phyloP scores from a whole-genome alignment of 2,329 filamentous ascomycete genomes.

The Trichoderma sp. region DNA sequence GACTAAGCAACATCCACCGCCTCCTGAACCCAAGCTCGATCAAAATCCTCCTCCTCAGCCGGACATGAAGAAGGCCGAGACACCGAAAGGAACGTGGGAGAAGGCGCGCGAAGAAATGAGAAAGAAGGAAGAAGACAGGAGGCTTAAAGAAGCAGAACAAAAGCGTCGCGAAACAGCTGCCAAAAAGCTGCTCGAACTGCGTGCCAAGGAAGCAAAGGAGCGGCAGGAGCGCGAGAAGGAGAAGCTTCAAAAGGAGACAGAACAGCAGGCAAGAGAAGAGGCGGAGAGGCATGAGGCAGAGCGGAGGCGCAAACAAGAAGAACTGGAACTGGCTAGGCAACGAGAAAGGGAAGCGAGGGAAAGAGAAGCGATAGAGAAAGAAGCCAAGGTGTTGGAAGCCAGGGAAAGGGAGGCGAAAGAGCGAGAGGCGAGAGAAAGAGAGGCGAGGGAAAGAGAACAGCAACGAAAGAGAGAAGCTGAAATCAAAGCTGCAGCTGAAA shows the following conservation, averaged over 20 bases:
- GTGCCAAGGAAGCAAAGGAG: constrained; percentile 55
- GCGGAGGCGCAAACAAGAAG: constrained; percentile 31
- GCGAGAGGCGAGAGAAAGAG: constrained; percentile 32
- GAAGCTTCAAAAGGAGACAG: constrained; percentile 38
- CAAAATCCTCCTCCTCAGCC: background rate
- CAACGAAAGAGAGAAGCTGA: constrained; percentile 21
- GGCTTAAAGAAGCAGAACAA: constrained; percentile 58
- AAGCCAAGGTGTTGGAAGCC: constrained; percentile 32
- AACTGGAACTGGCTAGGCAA: constrained; percentile 39
- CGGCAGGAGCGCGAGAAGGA: constrained; percentile 44
- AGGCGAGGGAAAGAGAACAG: constrained; percentile 42
- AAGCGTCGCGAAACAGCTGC: constrained; percentile 57
- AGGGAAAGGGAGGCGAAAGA: constrained; percentile 40
- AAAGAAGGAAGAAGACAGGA: constrained; percentile 62
- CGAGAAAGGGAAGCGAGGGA: constrained; percentile 38
- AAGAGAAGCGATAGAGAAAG: constrained; percentile 32
- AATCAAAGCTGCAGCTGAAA: constrained; percentile 6
- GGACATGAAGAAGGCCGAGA: constrained; percentile 9
- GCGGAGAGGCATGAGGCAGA: constrained; percentile 34
- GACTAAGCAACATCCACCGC: background rate
- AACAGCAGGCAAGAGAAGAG: constrained; percentile 38
- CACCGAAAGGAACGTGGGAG: constrained; percentile 54
- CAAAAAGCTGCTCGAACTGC: constrained; percentile 51
- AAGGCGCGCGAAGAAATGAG: constrained; percentile 67
- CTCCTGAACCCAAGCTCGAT: background rate